These are phyloP conservation scores for Arthrinium phaeospermum DNA, from an alignment of 2,329 filamentous ascomycete genomes.

Conservation along the genomic window DNA sequence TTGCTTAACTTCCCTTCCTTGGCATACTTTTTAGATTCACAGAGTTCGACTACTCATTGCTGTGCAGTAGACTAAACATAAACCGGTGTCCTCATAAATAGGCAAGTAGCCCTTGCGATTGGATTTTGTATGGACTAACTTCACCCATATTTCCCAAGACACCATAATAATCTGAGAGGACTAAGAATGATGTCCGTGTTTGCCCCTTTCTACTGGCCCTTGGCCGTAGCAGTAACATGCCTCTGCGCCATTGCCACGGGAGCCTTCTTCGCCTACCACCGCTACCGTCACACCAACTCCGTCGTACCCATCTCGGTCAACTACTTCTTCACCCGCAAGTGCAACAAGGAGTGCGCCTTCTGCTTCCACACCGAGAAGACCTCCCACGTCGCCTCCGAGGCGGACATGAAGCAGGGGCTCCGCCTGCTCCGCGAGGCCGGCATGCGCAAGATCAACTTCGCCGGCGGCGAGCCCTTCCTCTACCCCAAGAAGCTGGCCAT, in stretches of 20 bases:
- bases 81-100: not conserved
- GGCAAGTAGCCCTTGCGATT: not conserved
- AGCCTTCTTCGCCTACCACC: constrained; percentile 1
- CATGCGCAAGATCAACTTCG: constrained; percentile 62
- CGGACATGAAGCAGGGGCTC: constrained; percentile 51
- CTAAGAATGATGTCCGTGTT: constrained; percentile 24
- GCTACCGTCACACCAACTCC: not conserved
- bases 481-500: constrained; percentile 50
- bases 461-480: constrained; percentile 61
- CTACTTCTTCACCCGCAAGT: constrained; percentile 52
- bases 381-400: constrained; percentile 47
- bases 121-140: too few species aligned
- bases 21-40: too few species aligned
- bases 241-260: constrained; percentile 15
- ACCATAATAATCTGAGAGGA: not conserved
- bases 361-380: constrained; percentile 62
- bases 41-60: too few species aligned
- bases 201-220: constrained; percentile 13
- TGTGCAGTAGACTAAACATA: not conserved
- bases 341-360: constrained; percentile 57
- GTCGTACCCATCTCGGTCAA: constrained; percentile 47
- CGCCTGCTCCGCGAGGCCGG: constrained; percentile 52
- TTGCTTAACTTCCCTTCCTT: too few species aligned
- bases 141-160: not conserved
- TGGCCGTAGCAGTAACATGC: not conserved